These are phyloP conservation scores for Phaeophleospora eucalypticola DNA, from an alignment of 2,329 filamentous ascomycete genomes.

Conservation along the genomic window DNA sequence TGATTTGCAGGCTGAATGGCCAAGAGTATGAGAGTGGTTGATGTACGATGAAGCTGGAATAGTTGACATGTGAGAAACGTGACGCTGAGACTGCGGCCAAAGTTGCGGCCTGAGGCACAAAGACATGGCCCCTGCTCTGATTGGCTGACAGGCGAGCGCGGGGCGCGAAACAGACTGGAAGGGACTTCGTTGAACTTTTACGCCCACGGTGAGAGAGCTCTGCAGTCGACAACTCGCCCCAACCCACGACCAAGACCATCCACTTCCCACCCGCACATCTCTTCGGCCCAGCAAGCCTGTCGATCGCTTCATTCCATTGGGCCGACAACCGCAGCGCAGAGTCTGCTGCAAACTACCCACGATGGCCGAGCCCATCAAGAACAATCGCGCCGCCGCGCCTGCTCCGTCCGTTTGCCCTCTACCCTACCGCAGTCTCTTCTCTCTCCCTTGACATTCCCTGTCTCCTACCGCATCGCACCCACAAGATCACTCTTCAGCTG, in stretches of 20 bases:
- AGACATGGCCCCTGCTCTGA: no score
- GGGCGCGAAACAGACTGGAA: no score
- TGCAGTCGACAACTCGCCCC: no score
- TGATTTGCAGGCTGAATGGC: constrained; percentile 5
- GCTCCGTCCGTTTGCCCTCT: constrained; percentile 14
- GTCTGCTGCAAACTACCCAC: constrained; percentile 1
- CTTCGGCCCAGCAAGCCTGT: not conserved
- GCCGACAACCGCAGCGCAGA: not conserved
- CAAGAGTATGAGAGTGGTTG: not conserved
- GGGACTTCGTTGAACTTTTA: no score
- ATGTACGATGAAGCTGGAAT: no score
- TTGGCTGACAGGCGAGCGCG: no score
- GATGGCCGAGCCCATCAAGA: constrained; percentile 20
- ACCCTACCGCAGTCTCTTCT: not conserved
- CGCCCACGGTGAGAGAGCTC: no score
- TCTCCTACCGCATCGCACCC: not conserved
- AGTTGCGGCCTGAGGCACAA: not conserved
- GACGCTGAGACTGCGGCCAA: no score
- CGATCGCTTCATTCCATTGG: not conserved
- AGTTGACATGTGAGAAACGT: no score
- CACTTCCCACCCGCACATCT: not conserved
- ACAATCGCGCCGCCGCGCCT: constrained; percentile 9
- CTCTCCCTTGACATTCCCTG: constrained; percentile 3
- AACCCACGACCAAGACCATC: not conserved
- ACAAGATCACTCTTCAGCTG: no score